These are phyloP conservation scores for Gossypium herbaceum DNA, from an alignment of 345 rosid genomes.

Conservation along the genomic window DNA sequence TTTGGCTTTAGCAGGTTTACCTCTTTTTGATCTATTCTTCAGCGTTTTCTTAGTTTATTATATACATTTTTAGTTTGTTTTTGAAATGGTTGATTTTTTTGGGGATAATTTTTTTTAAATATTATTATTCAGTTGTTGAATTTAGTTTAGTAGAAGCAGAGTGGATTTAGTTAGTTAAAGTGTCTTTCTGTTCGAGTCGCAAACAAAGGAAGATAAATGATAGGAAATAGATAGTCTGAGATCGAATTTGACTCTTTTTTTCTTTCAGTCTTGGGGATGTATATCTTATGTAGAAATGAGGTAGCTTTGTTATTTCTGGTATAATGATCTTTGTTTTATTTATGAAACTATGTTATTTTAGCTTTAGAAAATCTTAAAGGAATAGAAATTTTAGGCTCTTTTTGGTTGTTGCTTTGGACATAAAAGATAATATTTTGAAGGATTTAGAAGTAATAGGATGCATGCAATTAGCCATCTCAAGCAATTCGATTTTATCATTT, in stretches of 20 bases:
- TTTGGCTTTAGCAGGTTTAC: constrained; percentile 72
- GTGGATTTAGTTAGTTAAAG: background rate
- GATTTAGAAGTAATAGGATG: background rate
- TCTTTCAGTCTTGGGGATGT: background rate
- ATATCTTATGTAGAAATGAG: background rate
- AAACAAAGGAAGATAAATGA: background rate
- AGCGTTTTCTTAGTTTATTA: background rate
- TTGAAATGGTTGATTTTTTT: background rate
- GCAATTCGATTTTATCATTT: background rate
- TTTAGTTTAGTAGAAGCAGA: background rate
- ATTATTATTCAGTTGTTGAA: background rate
- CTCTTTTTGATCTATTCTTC: background rate
- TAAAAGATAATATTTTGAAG: background rate
- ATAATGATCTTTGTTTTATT: background rate
- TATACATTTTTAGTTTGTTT: background rate
- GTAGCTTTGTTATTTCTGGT: background rate
- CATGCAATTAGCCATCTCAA: background rate
- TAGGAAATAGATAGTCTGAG: background rate
- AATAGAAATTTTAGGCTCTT: background rate
- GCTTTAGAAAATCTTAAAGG: background rate
- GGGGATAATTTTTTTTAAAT: background rate
- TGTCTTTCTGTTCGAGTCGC: background rate
- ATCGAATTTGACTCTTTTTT: background rate
- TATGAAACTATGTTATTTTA: background rate
- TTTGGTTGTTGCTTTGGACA: background rate